Evolutionary conservation across 148 eudicot genomes (phyloP).

Genomic region (Silene uniflora): DNA sequence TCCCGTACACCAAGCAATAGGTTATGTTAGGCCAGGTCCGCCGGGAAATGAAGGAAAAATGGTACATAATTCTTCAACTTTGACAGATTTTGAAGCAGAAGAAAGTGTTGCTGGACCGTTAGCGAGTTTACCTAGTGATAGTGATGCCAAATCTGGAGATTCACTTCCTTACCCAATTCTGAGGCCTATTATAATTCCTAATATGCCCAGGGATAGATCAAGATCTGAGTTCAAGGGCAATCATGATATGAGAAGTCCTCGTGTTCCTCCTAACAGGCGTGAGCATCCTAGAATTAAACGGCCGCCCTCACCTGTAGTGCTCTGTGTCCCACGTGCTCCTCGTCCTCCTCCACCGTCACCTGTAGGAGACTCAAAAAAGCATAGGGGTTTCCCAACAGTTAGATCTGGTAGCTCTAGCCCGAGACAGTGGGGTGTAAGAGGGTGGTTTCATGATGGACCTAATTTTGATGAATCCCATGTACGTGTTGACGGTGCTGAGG

Average conservation of each 20-base stretch:
- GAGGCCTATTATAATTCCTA: conserved; percentile 89
- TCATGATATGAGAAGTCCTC: conserved; percentile 82
- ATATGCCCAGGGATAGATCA: conserved; percentile 74
- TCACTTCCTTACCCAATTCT: conserved; percentile 81
- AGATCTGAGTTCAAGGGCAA: conserved; percentile 82
- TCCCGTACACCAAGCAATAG: conserved; percentile 63
- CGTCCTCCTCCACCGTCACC: conserved; percentile 94
- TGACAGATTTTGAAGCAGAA: conserved; percentile 54
- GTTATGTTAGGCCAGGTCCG: conserved; percentile 80
- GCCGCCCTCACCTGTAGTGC: conserved; percentile 99
- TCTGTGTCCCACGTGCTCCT: conserved; percentile 94
- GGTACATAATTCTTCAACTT: conserved; percentile 56
- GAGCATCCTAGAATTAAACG: conserved; percentile 90
- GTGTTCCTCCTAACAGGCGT: conserved; percentile 85
- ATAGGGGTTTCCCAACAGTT: conserved; percentile 86
- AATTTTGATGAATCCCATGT: conserved; percentile 75
- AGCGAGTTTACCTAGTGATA: conserved; percentile 48
- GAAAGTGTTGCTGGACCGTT: conserved; percentile 57
- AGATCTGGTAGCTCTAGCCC: conserved; percentile 99
- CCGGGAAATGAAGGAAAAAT: conserved; percentile 72
- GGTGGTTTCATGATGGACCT: conserved; percentile 76
- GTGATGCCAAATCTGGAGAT: conserved; percentile 74
- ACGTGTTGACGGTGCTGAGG: conserved; percentile 81
- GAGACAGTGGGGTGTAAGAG: conserved; percentile 88
- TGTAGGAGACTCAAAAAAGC: conserved; percentile 75